A percentile compares a stretch with the other conserved stretches of the same genome.
These are phyloP conservation scores for Crotalaria pallida DNA, from an alignment of 306 rosid species.

Conservation along the genomic window DNA sequence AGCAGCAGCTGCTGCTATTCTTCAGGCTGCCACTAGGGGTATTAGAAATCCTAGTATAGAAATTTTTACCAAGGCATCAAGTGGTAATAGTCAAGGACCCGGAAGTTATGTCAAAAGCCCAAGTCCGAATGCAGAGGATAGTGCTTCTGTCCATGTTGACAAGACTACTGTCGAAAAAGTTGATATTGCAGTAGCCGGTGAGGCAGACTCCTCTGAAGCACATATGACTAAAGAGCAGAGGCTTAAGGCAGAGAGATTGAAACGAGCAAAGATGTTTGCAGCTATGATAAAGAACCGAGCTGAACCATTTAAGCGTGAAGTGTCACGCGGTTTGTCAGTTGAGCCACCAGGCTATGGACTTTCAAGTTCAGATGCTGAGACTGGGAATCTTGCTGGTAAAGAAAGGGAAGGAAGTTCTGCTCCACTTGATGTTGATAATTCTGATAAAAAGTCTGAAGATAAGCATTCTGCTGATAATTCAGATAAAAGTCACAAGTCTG, in stretches of 20 bases:
- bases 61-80: conserved; percentile 38
- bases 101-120: conserved; percentile 28
- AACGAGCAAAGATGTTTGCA: conserved; percentile 83
- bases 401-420: conserved; percentile 77
- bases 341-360: conserved; percentile 57
- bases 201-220: conserved; percentile 83
- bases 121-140: conserved; percentile 17
- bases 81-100: conserved; percentile 43
- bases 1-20: conserved; percentile 69
- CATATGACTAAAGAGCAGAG: conserved; percentile 67
- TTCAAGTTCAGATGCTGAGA: conserved; percentile 49
- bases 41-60: conserved; percentile 52
- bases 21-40: conserved; percentile 79
- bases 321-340: conserved; percentile 38
- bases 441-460: conserved; percentile 40
- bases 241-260: conserved; percentile 81
- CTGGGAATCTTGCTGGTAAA: conserved; percentile 34
- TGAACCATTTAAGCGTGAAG: conserved; percentile 47
- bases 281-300: conserved; percentile 64
- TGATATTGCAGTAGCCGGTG: conserved; percentile 61
- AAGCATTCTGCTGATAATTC: conserved; percentile 31
- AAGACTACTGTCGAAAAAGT: conserved; percentile 62
- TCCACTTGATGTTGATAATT: conserved; percentile 43
- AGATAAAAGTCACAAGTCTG: conserved; percentile 33
- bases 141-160: conserved; percentile 42